Base-by-base conservation (phyloP, 805 yeast species). In the Lachancea kluyveri region DNA sequence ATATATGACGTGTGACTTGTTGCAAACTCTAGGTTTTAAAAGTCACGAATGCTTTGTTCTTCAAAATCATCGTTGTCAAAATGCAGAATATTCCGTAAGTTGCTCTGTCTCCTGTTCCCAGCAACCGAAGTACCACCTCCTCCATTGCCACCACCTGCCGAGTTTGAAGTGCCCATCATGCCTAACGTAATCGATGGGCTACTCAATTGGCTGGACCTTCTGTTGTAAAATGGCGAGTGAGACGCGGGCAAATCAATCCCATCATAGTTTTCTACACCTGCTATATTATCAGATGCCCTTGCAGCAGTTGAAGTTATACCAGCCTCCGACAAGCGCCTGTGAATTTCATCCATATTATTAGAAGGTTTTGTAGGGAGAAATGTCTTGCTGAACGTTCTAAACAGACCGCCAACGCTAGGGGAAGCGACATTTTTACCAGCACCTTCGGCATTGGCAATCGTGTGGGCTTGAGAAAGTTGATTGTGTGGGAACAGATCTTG, bases 261-360 rank as follows among this genome's bases (percentile, higher is more conserved):
- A 26, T 42, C 45, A 30, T 42, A 54, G 28, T 51, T 45, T n/a
- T 59, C 58, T 20, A 65, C 60, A 4, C 74, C 74, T 2, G 74
- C 73, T 25, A 67, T 60, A 32, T 60, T 61, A 39, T 70, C 62
- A 0, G 74, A 52, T 30, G 66, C 61, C 5, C 49, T 45, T 3
- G 68, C 70, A 2, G 73, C 72, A 20, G 50, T 57, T 7, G 42
- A 40, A 1, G 72, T 62, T 30, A 70, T 60, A 18, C 60, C 61
- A 5, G 67, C 66, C 9, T 52, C 52, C 6, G 52, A 45, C 12
- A 67, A 34, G 12, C 61, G 49, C 12, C 55, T 48, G 7, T 44
- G 40, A 21, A 66, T 46, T 14, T 60, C 65, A 10, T 42, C 35
- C 1, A 44, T 35, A 15, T 57, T 48, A n/a, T 40, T 35, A 10